Conservation (phyloP, 306 rosid species). For the Cucumis sativus region DNA sequence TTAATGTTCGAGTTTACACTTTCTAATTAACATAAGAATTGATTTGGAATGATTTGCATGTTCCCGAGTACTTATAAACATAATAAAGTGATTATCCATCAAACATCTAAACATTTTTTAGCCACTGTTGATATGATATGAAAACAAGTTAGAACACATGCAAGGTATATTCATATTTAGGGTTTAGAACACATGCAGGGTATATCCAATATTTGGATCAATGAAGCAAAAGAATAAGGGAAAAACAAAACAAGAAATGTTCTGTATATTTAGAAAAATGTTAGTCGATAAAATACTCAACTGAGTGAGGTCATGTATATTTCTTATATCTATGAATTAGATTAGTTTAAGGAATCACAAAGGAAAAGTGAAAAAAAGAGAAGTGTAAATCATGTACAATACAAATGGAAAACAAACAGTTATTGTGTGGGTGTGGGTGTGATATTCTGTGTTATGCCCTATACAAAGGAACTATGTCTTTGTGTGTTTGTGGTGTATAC, state of each 20-base stretch:
- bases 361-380: background rate
- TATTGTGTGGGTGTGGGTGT: background rate
- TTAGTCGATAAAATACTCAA: background rate
- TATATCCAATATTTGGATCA: background rate
- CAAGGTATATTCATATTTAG: too few relatives aligned
- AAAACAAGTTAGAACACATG: background rate
- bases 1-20: background rate
- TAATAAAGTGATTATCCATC: too few relatives aligned
- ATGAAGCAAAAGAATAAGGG: background rate
- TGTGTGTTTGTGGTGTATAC: background rate
- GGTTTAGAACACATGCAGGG: too few relatives aligned
- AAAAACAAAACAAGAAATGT: background rate
- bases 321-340: background rate
- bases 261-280: background rate
- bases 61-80: background rate
- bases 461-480: background rate
- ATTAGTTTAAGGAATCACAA: background rate
- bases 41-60: background rate
- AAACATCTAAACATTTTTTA: too few relatives aligned
- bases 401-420: background rate
- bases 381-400: slow-evolving; percentile 1
- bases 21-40: too few relatives aligned
- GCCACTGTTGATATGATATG: background rate
- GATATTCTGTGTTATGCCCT: background rate
- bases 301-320: background rate